phyloP scores from a whole-genome alignment of 495 filamentous ascomycete genomes.

The Neurospora sp. region DNA sequence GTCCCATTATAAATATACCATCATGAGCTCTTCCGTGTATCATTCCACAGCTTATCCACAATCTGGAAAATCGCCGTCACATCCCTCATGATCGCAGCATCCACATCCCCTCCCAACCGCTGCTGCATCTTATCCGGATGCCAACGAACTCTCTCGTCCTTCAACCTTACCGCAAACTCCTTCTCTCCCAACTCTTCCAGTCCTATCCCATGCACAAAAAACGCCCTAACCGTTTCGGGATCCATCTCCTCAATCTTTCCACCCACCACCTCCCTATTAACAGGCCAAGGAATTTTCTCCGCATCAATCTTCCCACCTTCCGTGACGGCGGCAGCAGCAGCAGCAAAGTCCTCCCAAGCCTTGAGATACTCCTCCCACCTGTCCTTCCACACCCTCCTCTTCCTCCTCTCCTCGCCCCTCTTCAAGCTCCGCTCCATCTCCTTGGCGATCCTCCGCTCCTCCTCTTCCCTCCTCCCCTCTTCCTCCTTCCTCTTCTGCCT shows the following conservation, averaged over 20 bases:
- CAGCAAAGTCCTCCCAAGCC: conserved; percentile 45
- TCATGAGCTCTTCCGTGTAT: conserved; percentile 30
- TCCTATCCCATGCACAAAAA: conserved; percentile 33
- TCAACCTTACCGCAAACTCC: conserved; percentile 53
- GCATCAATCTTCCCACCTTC: conserved; percentile 30
- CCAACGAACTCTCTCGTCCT: conserved; percentile 83
- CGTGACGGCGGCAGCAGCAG: not conserved
- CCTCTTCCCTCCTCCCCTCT: conserved; percentile 30
- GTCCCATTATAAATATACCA: not conserved
- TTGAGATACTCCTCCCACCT: conserved; percentile 55
- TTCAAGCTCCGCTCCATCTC: conserved; percentile 42
- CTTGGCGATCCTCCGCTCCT: conserved; percentile 38
- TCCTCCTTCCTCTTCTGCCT: conserved; percentile 29
- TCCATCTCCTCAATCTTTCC: conserved; percentile 15
- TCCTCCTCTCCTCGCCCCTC: conserved; percentile 33
- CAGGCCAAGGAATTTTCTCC: conserved; percentile 67
- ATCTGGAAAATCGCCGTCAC: conserved; percentile 91
- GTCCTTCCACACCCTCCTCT: conserved; percentile 25
- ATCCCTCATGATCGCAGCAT: conserved; percentile 53
- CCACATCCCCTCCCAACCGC: conserved; percentile 59
- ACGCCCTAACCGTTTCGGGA: conserved; percentile 24
- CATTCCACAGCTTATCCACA: conserved; percentile 72
- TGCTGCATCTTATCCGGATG: conserved; percentile 99
- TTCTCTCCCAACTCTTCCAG: conserved; percentile 51
- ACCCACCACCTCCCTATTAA: conserved; percentile 45